phyloP scores from a whole-genome alignment of 306 rosid species.

The Myrica gale region DNA sequence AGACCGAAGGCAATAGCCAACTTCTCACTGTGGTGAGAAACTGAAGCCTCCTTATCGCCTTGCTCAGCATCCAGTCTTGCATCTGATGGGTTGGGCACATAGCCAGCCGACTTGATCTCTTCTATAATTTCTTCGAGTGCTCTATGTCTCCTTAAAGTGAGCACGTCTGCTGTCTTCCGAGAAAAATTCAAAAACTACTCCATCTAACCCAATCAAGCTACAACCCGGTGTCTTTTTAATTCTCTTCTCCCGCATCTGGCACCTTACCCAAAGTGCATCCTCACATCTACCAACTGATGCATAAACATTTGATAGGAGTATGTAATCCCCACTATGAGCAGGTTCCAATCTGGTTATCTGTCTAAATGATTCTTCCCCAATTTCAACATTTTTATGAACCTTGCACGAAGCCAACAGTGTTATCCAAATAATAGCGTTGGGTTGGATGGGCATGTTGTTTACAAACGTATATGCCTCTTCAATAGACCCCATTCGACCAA shows the following conservation, averaged over 20 bases:
- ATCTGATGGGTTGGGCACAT: slow-evolving; percentile 49
- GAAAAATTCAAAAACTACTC: slow-evolving; percentile 52
- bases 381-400: slow-evolving; percentile 42
- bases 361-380: slow-evolving; percentile 53
- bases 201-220: slow-evolving; percentile 57
- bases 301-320: slow-evolving; percentile 55
- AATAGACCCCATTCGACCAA: slow-evolving; percentile 58
- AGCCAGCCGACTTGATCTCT: slow-evolving; percentile 46
- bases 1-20: slow-evolving; percentile 66
- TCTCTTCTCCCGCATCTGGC: slow-evolving; percentile 46
- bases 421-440: slow-evolving; percentile 64
- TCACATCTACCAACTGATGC: slow-evolving; percentile 45
- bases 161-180: slow-evolving; percentile 52
- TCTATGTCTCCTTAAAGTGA: slow-evolving; percentile 42
- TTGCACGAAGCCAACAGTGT: slow-evolving; percentile 63
- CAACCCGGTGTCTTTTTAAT: slow-evolving; percentile 60
- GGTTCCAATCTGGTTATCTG: slow-evolving; percentile 42
- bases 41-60: slow-evolving; percentile 48
- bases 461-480: slow-evolving; percentile 54
- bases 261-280: slow-evolving; percentile 51
- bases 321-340: slow-evolving; percentile 62
- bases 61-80: slow-evolving; percentile 69
- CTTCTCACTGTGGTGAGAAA: slow-evolving; percentile 70
- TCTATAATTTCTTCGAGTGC: slow-evolving; percentile 52
- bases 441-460: slow-evolving; percentile 47